These are phyloP conservation scores for Myriosclerotinia scirpicola DNA, from an alignment of 2,329 filamentous ascomycete species.

Conservation along the genomic window DNA sequence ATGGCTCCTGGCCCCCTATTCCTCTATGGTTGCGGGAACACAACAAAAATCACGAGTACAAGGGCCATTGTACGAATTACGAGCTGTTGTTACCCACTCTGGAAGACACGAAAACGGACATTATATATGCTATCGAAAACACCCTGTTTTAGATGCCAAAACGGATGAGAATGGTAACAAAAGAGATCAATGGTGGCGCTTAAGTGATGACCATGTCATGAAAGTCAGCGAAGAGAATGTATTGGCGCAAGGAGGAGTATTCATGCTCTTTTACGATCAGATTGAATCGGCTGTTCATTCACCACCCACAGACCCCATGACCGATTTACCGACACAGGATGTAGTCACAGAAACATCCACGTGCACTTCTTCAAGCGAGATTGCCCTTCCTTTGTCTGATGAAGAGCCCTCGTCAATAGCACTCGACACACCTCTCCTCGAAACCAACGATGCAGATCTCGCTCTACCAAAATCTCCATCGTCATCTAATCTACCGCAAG, in stretches of 20 bases:
- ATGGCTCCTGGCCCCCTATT: conserved; percentile 67
- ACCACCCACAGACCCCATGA: not conserved
- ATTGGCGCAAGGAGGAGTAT: conserved; percentile 73
- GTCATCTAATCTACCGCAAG: not conserved
- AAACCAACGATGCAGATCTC: not conserved
- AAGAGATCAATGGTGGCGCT: conserved; percentile 72
- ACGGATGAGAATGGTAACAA: conserved; percentile 36
- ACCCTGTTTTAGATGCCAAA: conserved; percentile 45
- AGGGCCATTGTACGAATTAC: conserved; percentile 70
- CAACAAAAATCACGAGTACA: conserved; percentile 51
- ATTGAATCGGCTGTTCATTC: conserved; percentile 48
- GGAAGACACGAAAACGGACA: conserved; percentile 94
- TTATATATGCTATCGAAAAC: conserved; percentile 86
- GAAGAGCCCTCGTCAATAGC: not conserved
- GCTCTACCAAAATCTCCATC: not conserved
- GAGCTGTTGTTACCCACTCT: conserved; percentile 83
- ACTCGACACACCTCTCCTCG: not conserved
- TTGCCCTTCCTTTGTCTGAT: not conserved
- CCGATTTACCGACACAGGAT: not conserved
- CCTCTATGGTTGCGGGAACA: conserved; percentile 70
- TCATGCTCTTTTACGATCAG: conserved; percentile 96
- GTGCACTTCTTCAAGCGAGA: not conserved
- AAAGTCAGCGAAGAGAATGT: conserved; percentile 72
- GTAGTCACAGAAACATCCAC: not conserved
- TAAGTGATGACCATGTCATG: conserved; percentile 85